Percentiles rank a stretch among this genome's conserved stretches.
These are phyloP conservation scores for Suillus luteus DNA, from an alignment of 768 basidiomycete genomes.

Conservation along the genomic window DNA sequence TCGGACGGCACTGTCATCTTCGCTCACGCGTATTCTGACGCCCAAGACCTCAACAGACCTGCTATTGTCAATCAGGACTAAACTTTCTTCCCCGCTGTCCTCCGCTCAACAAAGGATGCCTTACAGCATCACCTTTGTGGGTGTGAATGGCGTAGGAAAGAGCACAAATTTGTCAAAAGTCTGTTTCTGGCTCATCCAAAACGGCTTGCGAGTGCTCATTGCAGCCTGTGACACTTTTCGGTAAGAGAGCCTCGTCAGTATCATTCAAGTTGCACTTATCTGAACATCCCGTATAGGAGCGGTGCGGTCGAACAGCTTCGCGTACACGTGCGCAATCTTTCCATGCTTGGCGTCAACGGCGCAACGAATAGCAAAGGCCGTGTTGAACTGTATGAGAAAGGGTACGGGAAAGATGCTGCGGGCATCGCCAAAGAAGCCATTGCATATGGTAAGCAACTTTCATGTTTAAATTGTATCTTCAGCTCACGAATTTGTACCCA, in stretches of 20 bases:
- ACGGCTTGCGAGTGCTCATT: conserved; percentile 88
- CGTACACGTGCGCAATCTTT: conserved; percentile 93
- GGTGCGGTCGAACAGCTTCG: conserved; percentile 98
- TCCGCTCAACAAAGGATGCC: conserved; percentile 80
- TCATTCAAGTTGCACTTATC: not conserved
- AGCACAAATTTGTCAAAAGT: conserved; percentile 98
- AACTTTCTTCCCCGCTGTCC: conserved; percentile 71
- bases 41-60: conserved; percentile 98
- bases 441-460: conserved; percentile 62
- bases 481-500: conserved; percentile 33
- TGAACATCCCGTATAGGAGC: conserved; percentile 50
- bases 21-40: conserved; percentile 91
- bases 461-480: conserved; percentile 11
- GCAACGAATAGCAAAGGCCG: conserved; percentile 68
- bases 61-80: conserved; percentile 88
- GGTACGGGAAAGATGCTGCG: conserved; percentile 99
- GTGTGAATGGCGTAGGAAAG: conserved; percentile 99
- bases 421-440: conserved; percentile 97
- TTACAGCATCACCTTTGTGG: conserved; percentile 94
- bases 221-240: conserved; percentile 99
- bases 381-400: conserved; percentile 93
- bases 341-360: conserved; percentile 76
- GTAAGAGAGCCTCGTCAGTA: conserved; percentile 36
- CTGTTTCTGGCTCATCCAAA: conserved; percentile 99
- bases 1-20: conserved; percentile 76